phyloP scores from a whole-genome alignment of 352 stramenopile genomes.

The Pythium coloratum region DNA sequence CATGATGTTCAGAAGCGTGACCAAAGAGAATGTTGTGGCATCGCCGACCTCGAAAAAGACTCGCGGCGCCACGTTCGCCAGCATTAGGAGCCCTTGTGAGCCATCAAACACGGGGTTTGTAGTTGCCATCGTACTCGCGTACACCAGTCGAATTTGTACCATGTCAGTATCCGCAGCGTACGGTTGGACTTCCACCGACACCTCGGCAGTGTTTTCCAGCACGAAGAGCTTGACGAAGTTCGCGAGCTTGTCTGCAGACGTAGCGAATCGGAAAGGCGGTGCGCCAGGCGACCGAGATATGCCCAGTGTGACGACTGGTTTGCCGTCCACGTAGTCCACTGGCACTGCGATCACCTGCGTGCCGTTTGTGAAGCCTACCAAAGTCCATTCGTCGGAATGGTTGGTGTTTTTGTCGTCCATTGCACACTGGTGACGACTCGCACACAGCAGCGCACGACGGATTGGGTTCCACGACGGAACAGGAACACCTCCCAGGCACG shows the following conservation, averaged over 20 bases:
- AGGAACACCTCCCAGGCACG: slow-evolving; percentile 9
- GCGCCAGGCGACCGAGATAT: not conserved
- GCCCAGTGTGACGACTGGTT: not conserved
- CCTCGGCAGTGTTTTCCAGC: slow-evolving; percentile 24
- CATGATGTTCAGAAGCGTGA: not conserved
- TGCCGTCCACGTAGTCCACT: not conserved
- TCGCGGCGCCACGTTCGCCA: not conserved
- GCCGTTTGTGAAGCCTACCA: slow-evolving; percentile 15
- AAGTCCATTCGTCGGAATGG: slow-evolving; percentile 2
- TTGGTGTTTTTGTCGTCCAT: not conserved
- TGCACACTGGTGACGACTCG: not conserved
- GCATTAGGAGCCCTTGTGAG: not conserved
- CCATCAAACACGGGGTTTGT: slow-evolving; percentile 8
- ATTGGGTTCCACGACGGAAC: slow-evolving; percentile 18
- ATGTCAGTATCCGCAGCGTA: not conserved
- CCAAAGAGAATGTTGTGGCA: slow-evolving; percentile 10
- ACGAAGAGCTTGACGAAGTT: slow-evolving; percentile 30
- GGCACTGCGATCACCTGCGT: slow-evolving; percentile 13
- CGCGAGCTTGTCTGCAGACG: slow-evolving; percentile 6
- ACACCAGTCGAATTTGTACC: slow-evolving; percentile 21
- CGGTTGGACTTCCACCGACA: slow-evolving; percentile 4
- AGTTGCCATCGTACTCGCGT: slow-evolving; percentile 12
- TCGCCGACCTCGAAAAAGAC: slow-evolving; percentile 12
- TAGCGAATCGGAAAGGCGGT: slow-evolving; percentile 13
- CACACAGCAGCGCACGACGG: slow-evolving; percentile 16